Evolutionary conservation across 129 eudicot genomes (phyloP).

Genomic region (carrot (Daucus carota)): DNA sequence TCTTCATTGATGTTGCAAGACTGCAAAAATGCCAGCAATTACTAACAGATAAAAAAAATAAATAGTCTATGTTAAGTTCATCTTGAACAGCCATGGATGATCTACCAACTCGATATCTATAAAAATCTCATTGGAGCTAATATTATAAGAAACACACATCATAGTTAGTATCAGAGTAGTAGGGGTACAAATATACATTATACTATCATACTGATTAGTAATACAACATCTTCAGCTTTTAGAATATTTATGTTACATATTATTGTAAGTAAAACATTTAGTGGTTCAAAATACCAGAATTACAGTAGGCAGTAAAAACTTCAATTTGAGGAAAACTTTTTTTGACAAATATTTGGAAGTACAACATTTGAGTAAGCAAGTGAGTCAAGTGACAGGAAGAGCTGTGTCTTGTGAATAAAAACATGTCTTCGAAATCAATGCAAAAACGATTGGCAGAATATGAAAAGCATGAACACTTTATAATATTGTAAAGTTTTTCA

Average conservation of each 20-base stretch:
- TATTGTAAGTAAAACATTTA: too few relatives aligned
- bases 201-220: too few relatives aligned
- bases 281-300: too few relatives aligned
- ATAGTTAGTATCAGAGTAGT: too few relatives aligned
- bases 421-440: neutral
- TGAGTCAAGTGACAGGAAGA: too few relatives aligned
- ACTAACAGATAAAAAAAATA: neutral
- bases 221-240: too few relatives aligned
- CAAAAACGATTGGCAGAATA: neutral
- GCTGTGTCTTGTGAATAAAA: neutral
- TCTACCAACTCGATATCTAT: neutral
- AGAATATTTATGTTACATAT: too few relatives aligned
- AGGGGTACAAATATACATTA: too few relatives aligned
- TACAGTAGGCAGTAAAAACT: too few relatives aligned
- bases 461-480: neutral
- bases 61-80: neutral
- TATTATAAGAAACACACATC: neutral
- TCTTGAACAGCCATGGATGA: neutral
- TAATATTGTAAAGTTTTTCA: neutral
- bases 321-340: too few relatives aligned
- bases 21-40: constrained; percentile 19
- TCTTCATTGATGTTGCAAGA: constrained; percentile 82
- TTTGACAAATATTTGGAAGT: neutral
- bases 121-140: neutral
- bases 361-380: neutral